Conservation (phyloP, 768 basidiomycete genomes). For the Krasilnikovozyma curviuscula region DNA sequence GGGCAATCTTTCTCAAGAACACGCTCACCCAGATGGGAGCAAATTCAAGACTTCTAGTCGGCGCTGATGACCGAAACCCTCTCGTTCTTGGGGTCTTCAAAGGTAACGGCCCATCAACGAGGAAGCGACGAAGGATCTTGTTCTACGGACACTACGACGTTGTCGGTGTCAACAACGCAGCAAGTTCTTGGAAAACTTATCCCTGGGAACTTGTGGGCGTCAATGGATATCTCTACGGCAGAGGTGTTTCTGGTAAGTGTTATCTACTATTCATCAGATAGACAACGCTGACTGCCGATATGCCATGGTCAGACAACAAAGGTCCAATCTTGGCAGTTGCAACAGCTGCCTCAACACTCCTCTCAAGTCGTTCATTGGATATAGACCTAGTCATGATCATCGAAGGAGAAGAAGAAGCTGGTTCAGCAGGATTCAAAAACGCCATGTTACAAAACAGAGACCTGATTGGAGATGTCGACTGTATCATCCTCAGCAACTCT, state of each 20-base stretch:
- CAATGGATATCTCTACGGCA: conserved; percentile 40
- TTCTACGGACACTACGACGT: conserved; percentile 99
- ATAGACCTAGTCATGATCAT: conserved; percentile 77
- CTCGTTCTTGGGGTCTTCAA: conserved; percentile 75
- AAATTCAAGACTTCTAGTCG: conserved; percentile 37
- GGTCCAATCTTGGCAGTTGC: conserved; percentile 84
- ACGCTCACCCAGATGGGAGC: conserved; percentile 77
- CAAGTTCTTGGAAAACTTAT: conserved; percentile 63
- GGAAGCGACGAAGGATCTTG: conserved; percentile 43
- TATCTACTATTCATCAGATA: not conserved
- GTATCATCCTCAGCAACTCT: conserved; percentile 64
- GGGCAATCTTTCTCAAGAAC: conserved; percentile 78
- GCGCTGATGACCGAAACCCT: conserved; percentile 52
- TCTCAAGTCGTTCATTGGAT: conserved; percentile 50
- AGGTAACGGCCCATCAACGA: conserved; percentile 39
- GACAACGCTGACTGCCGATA: not conserved
- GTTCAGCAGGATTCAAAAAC: conserved; percentile 67
- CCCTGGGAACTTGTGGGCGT: conserved; percentile 65
- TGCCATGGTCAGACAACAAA: not conserved
- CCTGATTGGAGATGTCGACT: conserved; percentile 67
- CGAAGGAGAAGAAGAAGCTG: conserved; percentile 95
- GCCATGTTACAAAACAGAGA: conserved; percentile 36
- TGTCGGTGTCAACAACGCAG: too few species aligned
- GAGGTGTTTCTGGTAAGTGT: conserved; percentile 32
- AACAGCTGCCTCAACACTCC: conserved; percentile 65